Base-by-base conservation (phyloP, 2,329 filamentous ascomycete species). In the Neophaeococcomyces aloes region DNA sequence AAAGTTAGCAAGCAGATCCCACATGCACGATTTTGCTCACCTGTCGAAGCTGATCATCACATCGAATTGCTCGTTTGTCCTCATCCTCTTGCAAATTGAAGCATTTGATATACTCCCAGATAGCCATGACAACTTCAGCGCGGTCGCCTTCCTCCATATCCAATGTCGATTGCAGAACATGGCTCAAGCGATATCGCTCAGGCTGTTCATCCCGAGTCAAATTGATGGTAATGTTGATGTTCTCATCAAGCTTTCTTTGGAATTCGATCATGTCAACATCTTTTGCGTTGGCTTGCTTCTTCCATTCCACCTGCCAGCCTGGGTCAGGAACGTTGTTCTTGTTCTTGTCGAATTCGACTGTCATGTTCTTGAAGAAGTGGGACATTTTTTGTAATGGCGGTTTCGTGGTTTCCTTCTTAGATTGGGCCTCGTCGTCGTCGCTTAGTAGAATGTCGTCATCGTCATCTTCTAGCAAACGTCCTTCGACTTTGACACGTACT, bases 221-320 rank as follows among this genome's bases (percentile, higher is more conserved):
- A 57, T 88, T 94, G 65, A 98, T 83, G 8, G 79, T 88, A 53
- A 94, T 79, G 59, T 95, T 94, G 54, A 84, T 72, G 55, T 94
- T 95, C 61, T 95, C 87, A 59, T 98, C 91, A 27, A 86, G 83
- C 56, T 83, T 86, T 42, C 91, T 78, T 68, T 93, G 86, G 61
- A 98, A 96, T 33, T 87, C 83, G 34, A 98, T 69, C 59, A 84
- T 83, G 65, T 95, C 91, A 57, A 96, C 94, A 57, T 93, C 86
- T 34, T 79, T 76, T 3, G 40, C 37, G 25, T 79, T 70, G 5
- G 80, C 73, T n/a, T 67, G 83, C 59, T 91, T 93, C 60, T 83
- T 86, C 91, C 91, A 98, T 59, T 88, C 86, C 29, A 96, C 58
- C 14, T 66, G 60, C 41, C 64, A 62, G 31, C 63, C 56, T 23